A percentile compares a stretch with the other conserved stretches of the same genome.
Evolutionary conservation across 192 early-diverging fungal genomes (phyloP).

Genomic region (Entomortierella beljakovae): DNA sequence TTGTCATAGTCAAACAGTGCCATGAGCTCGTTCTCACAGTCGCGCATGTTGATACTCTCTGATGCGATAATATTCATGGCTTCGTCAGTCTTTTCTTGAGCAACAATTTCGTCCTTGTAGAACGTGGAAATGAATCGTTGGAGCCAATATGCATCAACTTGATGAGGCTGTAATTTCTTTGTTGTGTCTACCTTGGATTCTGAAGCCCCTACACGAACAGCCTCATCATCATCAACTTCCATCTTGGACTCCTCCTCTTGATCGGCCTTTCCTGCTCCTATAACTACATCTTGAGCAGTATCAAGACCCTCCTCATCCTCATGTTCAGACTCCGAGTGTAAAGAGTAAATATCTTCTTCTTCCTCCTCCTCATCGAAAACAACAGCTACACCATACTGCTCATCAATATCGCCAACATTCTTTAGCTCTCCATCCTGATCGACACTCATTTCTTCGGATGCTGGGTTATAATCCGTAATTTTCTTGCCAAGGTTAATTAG

Average conservation of each 20-base stretch:
- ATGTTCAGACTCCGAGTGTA: constrained; percentile 73
- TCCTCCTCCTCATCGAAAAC: constrained; percentile 97
- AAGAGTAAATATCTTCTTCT: constrained; percentile 79
- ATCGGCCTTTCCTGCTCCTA: constrained; percentile 52
- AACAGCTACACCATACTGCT: constrained; percentile 93
- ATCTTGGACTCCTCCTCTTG: constrained; percentile 61
- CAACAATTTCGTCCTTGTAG: constrained; percentile 85
- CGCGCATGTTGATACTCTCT: constrained; percentile 73
- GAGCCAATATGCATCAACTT: constrained; percentile 98
- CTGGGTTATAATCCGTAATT: constrained; percentile 88
- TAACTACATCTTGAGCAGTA: constrained; percentile 45
- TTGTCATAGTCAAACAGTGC: constrained; percentile 96
- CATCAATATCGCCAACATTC: constrained; percentile 74
- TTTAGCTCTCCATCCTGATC: constrained; percentile 68
- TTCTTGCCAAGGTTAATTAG: constrained; percentile 94
- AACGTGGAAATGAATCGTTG: constrained; percentile 87
- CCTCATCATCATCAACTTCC: constrained; percentile 67
- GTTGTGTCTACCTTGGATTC: constrained; percentile 53
- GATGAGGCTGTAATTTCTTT: constrained; percentile 72
- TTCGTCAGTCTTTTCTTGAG: constrained; percentile 88
- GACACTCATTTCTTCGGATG: constrained; percentile 61
- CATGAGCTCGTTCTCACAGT: constrained; percentile 97
- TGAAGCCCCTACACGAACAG: constrained; percentile 64
- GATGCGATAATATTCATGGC: constrained; percentile 81
- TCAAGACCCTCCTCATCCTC: constrained; percentile 68